Conservation (phyloP, 169 alveolate genomes). For the Eimeria tenella region DNA sequence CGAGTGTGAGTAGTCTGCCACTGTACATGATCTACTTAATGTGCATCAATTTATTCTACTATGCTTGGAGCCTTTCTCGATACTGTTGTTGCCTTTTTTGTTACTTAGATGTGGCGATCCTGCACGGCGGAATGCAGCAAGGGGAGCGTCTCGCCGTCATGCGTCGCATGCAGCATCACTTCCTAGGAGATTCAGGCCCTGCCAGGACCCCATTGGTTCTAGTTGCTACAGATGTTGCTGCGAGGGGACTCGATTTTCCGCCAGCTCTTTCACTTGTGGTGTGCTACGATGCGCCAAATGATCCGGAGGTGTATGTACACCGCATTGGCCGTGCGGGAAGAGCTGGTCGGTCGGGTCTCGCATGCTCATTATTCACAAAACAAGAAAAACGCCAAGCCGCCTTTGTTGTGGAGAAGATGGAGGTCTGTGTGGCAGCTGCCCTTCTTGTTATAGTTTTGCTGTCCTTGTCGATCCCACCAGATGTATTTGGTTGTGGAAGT, state of each 20-base stretch:
- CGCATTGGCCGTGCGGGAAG: slow-evolving; percentile 97
- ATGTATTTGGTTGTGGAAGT: background rate
- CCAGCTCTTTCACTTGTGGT: slow-evolving; percentile 92
- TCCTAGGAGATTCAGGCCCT: slow-evolving; percentile 49
- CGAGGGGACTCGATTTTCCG: slow-evolving; percentile 89
- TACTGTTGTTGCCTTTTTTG: background rate
- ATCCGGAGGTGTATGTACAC: slow-evolving; percentile 91
- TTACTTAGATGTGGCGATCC: slow-evolving; percentile 69
- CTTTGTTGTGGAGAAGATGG: slow-evolving; percentile 75
- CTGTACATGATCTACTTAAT: no score
- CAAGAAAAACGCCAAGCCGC: slow-evolving; percentile 85
- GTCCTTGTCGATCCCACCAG: background rate
- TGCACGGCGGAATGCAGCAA: slow-evolving; percentile 79
- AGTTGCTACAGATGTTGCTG: slow-evolving; percentile 80
- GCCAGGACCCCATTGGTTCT: slow-evolving; percentile 58
- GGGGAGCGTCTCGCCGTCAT: slow-evolving; percentile 76
- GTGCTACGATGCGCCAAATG: slow-evolving; percentile 94
- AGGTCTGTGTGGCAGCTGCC: slow-evolving; percentile 6
- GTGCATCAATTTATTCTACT: no score
- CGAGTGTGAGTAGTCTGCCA: no score
- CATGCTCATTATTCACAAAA: slow-evolving; percentile 92
- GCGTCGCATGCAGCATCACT: slow-evolving; percentile 78
- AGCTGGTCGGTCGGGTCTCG: slow-evolving; percentile 93
- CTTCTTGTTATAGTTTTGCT: background rate
- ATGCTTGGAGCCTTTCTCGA: background rate